Evolutionary conservation across 2,329 filamentous ascomycete species (phyloP).

Genomic region (Aspergillus uvarum): DNA sequence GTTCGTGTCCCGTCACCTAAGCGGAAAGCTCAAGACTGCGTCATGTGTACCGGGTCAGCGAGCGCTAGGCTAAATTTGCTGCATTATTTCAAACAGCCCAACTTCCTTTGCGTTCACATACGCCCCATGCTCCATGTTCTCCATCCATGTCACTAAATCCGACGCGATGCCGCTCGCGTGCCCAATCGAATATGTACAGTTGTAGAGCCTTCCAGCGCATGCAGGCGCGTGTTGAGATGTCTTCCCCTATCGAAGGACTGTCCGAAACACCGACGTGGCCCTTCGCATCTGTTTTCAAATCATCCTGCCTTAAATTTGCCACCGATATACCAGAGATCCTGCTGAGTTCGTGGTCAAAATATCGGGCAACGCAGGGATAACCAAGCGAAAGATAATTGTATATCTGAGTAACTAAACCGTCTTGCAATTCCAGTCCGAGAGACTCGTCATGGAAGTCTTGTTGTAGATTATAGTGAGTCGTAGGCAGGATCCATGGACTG

Average conservation of each 20-base stretch:
- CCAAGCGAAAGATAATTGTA: conserved; percentile 96
- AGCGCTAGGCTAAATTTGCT: neutral
- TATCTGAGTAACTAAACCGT: conserved; percentile 87
- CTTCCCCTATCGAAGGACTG: conserved; percentile 46
- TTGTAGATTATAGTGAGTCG: neutral
- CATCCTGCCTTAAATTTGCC: conserved; percentile 69
- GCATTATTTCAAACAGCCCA: conserved; percentile 54
- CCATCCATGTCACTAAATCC: conserved; percentile 59
- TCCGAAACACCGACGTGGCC: conserved; percentile 66
- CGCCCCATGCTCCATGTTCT: conserved; percentile 65
- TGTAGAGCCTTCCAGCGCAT: conserved; percentile 81
- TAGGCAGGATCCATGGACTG: neutral
- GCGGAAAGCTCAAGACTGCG: too few species aligned
- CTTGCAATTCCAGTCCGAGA: conserved; percentile 68
- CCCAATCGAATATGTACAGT: conserved; percentile 86
- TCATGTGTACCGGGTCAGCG: too few species aligned
- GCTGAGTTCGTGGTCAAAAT: conserved; percentile 80
- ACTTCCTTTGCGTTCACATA: conserved; percentile 58
- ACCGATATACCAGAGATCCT: conserved; percentile 73
- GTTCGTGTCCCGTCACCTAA: too few species aligned
- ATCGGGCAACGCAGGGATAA: conserved; percentile 79
- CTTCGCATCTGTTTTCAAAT: conserved; percentile 62
- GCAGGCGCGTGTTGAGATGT: conserved; percentile 54
- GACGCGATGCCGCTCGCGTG: conserved; percentile 83
- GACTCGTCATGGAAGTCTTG: conserved; percentile 39